These are phyloP conservation scores for Fusarium circinatum DNA, from an alignment of 2,329 filamentous ascomycete species.

Conservation along the genomic window DNA sequence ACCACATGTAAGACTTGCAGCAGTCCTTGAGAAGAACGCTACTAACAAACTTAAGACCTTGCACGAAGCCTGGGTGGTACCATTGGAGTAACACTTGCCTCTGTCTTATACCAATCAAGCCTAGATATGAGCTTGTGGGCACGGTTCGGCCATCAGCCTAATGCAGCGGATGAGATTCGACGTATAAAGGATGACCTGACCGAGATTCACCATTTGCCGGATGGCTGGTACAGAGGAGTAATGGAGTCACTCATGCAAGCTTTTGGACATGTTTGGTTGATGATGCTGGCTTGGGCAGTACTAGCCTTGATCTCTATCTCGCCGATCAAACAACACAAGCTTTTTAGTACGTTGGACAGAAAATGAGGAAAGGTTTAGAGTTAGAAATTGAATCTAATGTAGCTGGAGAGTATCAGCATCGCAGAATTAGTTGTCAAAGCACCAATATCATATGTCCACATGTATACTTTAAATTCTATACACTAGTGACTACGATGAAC, in stretches of 20 bases:
- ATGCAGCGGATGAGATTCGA: background rate
- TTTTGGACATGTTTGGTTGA: conserved; percentile 14
- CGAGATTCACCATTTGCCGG: background rate
- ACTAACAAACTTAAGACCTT: background rate
- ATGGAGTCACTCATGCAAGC: conserved; percentile 3
- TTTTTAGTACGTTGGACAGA: background rate
- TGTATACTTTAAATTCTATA: background rate
- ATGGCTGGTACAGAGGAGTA: conserved; percentile 6
- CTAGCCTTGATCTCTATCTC: conserved; percentile 2
- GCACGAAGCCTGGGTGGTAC: conserved; percentile 5
- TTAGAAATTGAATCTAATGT: background rate
- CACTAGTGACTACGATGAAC: background rate
- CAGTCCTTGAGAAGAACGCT: rapidly evolving
- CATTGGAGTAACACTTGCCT: conserved; percentile 9
- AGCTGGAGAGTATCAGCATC: background rate
- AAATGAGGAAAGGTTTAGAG: background rate
- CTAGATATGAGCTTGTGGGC: background rate
- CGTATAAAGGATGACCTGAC: background rate
- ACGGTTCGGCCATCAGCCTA: background rate
- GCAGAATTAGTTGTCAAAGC: background rate
- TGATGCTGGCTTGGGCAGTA: background rate
- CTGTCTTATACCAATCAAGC: conserved; percentile 9
- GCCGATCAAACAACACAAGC: conserved; percentile 9
- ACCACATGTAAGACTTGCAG: background rate
- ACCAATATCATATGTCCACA: background rate